Conservation (phyloP, 1,284 basidiomycete genomes). For the Thecaphora thlaspeos region DNA sequence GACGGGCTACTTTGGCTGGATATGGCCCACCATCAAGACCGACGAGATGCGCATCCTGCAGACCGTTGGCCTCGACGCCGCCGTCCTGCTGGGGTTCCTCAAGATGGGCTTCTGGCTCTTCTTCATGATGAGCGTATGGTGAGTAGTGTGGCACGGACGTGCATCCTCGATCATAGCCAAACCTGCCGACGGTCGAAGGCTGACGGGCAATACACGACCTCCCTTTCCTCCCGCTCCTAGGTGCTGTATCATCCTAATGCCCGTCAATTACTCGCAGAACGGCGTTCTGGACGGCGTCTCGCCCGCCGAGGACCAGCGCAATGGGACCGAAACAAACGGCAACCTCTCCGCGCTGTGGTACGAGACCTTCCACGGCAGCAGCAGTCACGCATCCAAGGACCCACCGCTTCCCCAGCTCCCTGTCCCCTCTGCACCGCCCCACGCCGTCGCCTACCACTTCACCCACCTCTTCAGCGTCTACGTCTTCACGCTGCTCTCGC, state of each 20-base stretch:
- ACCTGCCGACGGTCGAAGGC: too few relatives aligned
- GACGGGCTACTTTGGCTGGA: constrained; percentile 88
- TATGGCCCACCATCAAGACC: constrained; percentile 82
- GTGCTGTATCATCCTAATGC: constrained; percentile 47
- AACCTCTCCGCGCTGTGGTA: background rate
- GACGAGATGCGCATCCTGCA: constrained; percentile 93
- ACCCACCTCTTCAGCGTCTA: constrained; percentile 90
- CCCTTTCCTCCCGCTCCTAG: constrained; percentile 15
- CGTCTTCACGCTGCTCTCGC: constrained; percentile 79
- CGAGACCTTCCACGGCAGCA: constrained; percentile 7
- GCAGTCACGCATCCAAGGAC: constrained; percentile 5
- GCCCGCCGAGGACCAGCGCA: constrained; percentile 37
- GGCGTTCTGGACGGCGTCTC: constrained; percentile 56
- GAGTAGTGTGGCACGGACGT: too few relatives aligned
- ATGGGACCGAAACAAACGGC: constrained; percentile 6
- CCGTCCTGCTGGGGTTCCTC: constrained; percentile 89
- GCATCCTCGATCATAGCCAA: too few relatives aligned
- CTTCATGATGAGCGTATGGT: constrained; percentile 70
- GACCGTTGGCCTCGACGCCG: constrained; percentile 92
- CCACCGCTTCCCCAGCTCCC: constrained; percentile 42
- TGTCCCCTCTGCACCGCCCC: constrained; percentile 23
- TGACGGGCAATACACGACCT: too few relatives aligned
- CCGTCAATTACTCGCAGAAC: constrained; percentile 54
- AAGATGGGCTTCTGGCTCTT: constrained; percentile 92
- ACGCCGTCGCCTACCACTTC: constrained; percentile 58